Evolutionary conservation across 768 basidiomycete genomes (phyloP), one percentile per base, ranked within the genome.

Genomic region (Pulveroboletus sp.): DNA sequence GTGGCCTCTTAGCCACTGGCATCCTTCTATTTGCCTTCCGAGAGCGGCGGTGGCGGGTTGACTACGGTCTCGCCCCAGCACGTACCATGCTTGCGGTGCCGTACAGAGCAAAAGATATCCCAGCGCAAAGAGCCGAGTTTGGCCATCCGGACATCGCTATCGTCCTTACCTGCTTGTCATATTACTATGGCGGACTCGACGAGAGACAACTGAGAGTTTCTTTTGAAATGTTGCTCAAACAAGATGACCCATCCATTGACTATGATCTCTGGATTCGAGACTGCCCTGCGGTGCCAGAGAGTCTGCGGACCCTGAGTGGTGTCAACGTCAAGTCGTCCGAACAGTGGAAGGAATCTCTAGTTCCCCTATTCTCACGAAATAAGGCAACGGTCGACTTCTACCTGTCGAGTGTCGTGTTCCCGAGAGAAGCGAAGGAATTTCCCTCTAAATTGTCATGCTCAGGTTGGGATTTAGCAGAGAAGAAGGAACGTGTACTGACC

Each of bases 41-140:
- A 37, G 70, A 72, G 3, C 68, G 67, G 17, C 58, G 73, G 21
- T 72, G 71, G 71, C 49, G 72, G 2, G 73, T 74, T 6, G 67
- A 73, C 46, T 74, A 69, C 53, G 71, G 71, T 4, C 67, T 69
- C 11, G 52, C 69, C 36, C 61, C 50, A 8, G 6, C 36, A 14
- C 67, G 71, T 14, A 71, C 72, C 0, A 55, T 61, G 57, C 54
- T 72, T 5, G 71, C 71, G 0, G 73, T 72, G 1, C 71, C 71
- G 0, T 72, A 72, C 24, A 57, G 71, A 2, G 73, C 71, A 0
- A 72, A 69, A 46, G 73, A 74, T 18, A 55, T 70, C 17, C 71
- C 71, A 0, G 58, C 72, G 6, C 52, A 57, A 38, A 57, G 66
- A 26, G 71, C 71, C n/a, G 71, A 72, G 18, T 72, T 72, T 33